Evolutionary conservation across 768 basidiomycete genomes (phyloP).

Genomic region (Lactarius hatsudake): DNA sequence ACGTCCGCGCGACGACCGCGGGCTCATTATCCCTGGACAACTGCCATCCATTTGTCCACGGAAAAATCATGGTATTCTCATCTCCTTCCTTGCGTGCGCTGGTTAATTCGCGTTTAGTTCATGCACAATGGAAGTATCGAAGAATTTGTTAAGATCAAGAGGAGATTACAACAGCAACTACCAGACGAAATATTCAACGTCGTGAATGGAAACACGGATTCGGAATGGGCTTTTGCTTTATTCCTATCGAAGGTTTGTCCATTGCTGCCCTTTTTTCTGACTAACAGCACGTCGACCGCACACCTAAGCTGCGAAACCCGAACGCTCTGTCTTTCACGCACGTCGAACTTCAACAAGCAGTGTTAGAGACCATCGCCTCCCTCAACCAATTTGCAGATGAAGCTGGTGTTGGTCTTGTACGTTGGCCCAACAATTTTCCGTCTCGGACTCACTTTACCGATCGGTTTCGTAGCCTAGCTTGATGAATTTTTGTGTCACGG

Average conservation of each 20-base stretch:
- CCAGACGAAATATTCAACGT: conserved; percentile 82
- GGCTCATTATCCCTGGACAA: conserved; percentile 91
- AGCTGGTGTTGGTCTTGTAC: conserved; percentile 68
- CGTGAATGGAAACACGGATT: conserved; percentile 97
- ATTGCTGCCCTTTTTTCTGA: background rate
- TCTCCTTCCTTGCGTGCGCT: background rate
- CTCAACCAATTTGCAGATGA: conserved; percentile 76
- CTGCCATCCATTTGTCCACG: conserved; percentile 92
- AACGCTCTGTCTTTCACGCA: conserved; percentile 74
- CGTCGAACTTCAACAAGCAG: conserved; percentile 69
- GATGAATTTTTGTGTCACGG: conserved; percentile 96
- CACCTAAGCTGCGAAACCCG: conserved; percentile 69
- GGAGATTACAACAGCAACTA: conserved; percentile 70
- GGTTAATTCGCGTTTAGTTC: conserved; percentile 50
- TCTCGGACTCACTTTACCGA: conserved; percentile 1
- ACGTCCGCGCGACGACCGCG: conserved; percentile 92
- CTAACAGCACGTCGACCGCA: background rate
- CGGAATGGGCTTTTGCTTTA: conserved; percentile 95
- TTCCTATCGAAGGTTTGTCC: conserved; percentile 72
- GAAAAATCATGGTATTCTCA: conserved; percentile 76
- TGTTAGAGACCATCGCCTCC: conserved; percentile 82
- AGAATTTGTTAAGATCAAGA: conserved; percentile 77
- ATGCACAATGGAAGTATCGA: conserved; percentile 98
- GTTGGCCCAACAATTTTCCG: conserved; percentile 4
- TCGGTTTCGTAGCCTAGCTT: conserved; percentile 62